Conservation (phyloP, 2,329 filamentous ascomycete genomes). For the Alternaria longipes region DNA sequence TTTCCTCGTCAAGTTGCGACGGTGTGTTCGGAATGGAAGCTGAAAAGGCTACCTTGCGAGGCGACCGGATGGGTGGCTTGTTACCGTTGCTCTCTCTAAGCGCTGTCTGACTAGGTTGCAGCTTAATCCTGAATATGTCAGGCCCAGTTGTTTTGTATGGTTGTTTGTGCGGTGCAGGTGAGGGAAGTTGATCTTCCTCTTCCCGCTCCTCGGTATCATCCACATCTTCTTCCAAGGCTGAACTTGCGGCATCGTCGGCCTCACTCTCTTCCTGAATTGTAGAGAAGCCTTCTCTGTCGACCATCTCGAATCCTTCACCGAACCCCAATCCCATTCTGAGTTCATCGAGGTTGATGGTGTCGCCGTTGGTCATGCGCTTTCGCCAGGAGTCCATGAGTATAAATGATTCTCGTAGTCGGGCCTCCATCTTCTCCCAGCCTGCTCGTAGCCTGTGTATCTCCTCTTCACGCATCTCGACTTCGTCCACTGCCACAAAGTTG, state of each 20-base stretch:
- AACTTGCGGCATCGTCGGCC: constrained; percentile 36
- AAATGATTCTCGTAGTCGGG: constrained; percentile 87
- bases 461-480: constrained; percentile 90
- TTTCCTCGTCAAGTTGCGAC: constrained; percentile 43
- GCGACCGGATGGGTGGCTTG: constrained; percentile 47
- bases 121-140: constrained; percentile 48
- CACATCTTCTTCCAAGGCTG: constrained; percentile 43
- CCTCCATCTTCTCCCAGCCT: constrained; percentile 94
- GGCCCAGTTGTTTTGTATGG: constrained; percentile 32
- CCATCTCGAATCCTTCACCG: constrained; percentile 57
- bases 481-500: constrained; percentile 93
- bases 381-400: constrained; percentile 93
- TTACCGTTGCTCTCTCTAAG: constrained; percentile 50
- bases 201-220: constrained; percentile 28
- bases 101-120: constrained; percentile 41
- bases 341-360: constrained; percentile 70
- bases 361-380: constrained; percentile 75
- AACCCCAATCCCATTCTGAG: constrained; percentile 70
- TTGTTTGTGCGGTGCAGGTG: constrained; percentile 33
- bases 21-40: constrained; percentile 48
- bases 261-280: constrained; percentile 37
- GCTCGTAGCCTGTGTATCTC: constrained; percentile 84
- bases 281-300: constrained; percentile 43
- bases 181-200: constrained; percentile 27
- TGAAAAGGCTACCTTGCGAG: constrained; percentile 53